Conservation (phyloP, 2,329 filamentous ascomycete genomes). For the Cordyceps javanica region DNA sequence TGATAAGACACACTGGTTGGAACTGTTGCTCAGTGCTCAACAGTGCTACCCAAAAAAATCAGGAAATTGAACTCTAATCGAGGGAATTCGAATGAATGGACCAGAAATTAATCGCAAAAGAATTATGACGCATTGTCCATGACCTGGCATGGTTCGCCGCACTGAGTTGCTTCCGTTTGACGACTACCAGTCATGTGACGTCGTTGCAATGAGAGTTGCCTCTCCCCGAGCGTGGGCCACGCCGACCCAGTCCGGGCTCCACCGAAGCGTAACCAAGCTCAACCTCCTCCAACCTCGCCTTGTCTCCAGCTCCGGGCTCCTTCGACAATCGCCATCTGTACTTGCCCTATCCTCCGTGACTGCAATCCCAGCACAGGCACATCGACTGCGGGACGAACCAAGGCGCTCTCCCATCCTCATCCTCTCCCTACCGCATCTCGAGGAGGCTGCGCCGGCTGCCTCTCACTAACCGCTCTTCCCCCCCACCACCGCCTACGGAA, state of each 20-base stretch:
- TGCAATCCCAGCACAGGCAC: constrained; percentile 10
- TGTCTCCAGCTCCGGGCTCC: constrained; percentile 21
- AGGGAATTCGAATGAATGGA: too few species aligned
- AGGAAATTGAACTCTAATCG: too few species aligned
- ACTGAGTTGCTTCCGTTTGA: neutral
- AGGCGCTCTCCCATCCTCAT: neutral
- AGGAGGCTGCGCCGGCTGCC: constrained; percentile 9
- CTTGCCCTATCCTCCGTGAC: constrained; percentile 16
- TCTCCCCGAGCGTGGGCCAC: constrained; percentile 19
- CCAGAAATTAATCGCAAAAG: too few species aligned
- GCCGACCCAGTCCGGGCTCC: constrained; percentile 25
- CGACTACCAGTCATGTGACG: constrained; percentile 33
- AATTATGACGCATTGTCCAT: neutral
- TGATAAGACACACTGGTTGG: too few species aligned
- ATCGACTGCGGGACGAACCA: constrained; percentile 11
- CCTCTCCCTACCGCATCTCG: neutral
- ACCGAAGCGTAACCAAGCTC: constrained; percentile 33
- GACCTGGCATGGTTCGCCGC: neutral
- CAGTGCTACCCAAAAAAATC: too few species aligned
- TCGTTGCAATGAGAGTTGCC: constrained; percentile 21
- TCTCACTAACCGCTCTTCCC: constrained; percentile 8
- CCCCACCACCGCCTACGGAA: constrained; percentile 10
- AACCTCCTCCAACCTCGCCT: constrained; percentile 32
- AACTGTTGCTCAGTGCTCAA: too few species aligned
- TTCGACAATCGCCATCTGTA: constrained; percentile 17